Base-by-base conservation (phyloP, 106 monocot genomes). In the Apostasia ramifera region DNA sequence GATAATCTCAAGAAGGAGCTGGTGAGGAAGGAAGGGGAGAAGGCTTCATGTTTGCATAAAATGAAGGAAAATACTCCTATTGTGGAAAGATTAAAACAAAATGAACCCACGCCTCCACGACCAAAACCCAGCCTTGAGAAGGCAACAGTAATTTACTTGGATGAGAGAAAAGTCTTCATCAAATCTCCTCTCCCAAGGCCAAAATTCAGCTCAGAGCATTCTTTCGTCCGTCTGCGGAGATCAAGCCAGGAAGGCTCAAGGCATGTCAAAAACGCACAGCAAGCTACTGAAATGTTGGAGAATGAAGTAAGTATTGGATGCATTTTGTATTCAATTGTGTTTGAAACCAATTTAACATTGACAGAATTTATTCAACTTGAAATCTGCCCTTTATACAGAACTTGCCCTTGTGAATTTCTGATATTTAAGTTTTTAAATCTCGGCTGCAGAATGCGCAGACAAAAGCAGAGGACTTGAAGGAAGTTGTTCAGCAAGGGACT, bases 1-100 rank as follows among this genome's bases (percentile, higher is more conserved):
- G 80, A 77, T 66, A 78, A 41, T 69, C 79, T 89, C 9, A 89
- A 85, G 71, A 85, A 82, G 66, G 82, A 79, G 53, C 48, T 89
- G 44, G 77, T 74, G 59, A 71, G 1, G 53, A 85, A 77, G 53
- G 89, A 89, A 49, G 51, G 6, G 6, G 81, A 84, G 39, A 81
- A 76, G 66, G 2, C 64, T 12, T 40, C 57, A 12, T 55, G 14
- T 14, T 72, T 72, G 66, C 46, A 60, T 53, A 84, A 79, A 64
- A 42, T 78, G 47, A 77, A 78, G 70, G 85, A 85, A 53, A 78
- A 78, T 66, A 59, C 66, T 40, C 64, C 78, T 26, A 38, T 46
- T 2, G 44, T 42, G 5, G 85, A 79, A 69, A 84, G 69, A 62
- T 41, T 67, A 42, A 81, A 78, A 53, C 56, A 74, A 50, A 52